phyloP scores from a whole-genome alignment of 371 early-diverging fungal genomes.

The Saksenaea vasiformis region DNA sequence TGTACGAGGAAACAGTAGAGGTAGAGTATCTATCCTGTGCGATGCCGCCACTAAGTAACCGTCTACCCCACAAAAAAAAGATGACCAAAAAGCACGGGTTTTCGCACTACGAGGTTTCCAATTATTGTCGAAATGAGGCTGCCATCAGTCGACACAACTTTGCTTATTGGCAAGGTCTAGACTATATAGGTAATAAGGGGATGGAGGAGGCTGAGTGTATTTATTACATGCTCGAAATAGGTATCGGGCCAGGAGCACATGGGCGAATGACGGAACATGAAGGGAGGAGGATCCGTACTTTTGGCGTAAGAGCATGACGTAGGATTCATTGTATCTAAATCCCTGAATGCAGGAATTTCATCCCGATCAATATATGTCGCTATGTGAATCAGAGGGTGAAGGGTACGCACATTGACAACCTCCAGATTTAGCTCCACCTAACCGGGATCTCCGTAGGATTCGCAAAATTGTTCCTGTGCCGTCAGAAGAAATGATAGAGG shows the following conservation, averaged over 20 bases:
- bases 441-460: conserved; percentile 13
- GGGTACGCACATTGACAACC: conserved; percentile 43
- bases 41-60: neutral
- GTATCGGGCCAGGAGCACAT: conserved; percentile 87
- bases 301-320: conserved; percentile 47
- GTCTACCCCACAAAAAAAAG: conserved; percentile 3
- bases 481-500: conserved; percentile 16
- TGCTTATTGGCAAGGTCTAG: conserved; percentile 83
- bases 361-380: conserved; percentile 62
- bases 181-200: conserved; percentile 67
- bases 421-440: neutral
- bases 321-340: neutral
- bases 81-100: conserved; percentile 54
- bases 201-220: neutral
- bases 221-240: conserved; percentile 19
- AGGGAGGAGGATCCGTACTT: conserved; percentile 51
- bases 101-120: conserved; percentile 87
- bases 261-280: conserved; percentile 60
- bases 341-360: conserved; percentile 46
- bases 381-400: conserved; percentile 62
- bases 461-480: conserved; percentile 26
- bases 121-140: conserved; percentile 51
- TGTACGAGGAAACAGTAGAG: conserved; percentile 73
- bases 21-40: conserved; percentile 12
- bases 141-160: conserved; percentile 76